These are phyloP conservation scores for Roridomyces roridus DNA, from an alignment of 768 basidiomycete species.

Conservation along the genomic window DNA sequence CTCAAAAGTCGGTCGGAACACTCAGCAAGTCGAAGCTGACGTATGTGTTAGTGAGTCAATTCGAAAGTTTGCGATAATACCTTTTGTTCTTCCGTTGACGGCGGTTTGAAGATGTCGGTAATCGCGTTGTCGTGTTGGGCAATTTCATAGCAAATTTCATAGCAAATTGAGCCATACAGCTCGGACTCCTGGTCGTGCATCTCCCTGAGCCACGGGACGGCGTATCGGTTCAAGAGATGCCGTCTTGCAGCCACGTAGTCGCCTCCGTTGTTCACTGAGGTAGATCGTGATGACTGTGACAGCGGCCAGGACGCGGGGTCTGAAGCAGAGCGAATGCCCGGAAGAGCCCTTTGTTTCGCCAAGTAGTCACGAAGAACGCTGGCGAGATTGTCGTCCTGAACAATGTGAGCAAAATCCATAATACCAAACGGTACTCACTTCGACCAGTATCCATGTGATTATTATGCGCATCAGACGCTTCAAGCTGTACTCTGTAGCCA, in stretches of 20 bases:
- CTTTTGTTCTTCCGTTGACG: slow-evolving; percentile 16
- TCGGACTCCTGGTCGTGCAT: slow-evolving; percentile 66
- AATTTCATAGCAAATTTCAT: slow-evolving; percentile 56
- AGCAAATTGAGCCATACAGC: slow-evolving; percentile 59
- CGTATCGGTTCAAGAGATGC: slow-evolving; percentile 60
- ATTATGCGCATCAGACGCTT: slow-evolving; percentile 64
- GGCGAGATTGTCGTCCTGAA: slow-evolving; percentile 70
- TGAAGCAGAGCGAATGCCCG: slow-evolving; percentile 61
- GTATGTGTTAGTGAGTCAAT: not conserved
- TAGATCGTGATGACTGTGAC: slow-evolving; percentile 40
- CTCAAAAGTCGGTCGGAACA: slow-evolving; percentile 53
- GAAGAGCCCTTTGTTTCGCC: slow-evolving; percentile 60
- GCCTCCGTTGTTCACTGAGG: slow-evolving; percentile 63
- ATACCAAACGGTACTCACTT: slow-evolving; percentile 48
- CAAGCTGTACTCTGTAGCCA: slow-evolving; percentile 75
- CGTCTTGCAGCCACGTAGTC: slow-evolving; percentile 72
- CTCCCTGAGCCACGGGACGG: slow-evolving; percentile 70
- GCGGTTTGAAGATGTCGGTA: slow-evolving; percentile 17
- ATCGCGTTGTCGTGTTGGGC: slow-evolving; percentile 37
- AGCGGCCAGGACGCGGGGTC: slow-evolving; percentile 65
- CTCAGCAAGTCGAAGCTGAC: slow-evolving; percentile 28
- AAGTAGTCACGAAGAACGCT: slow-evolving; percentile 72
- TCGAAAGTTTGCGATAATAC: slow-evolving; percentile 9
- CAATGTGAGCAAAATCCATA: slow-evolving; percentile 1
- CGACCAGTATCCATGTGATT: slow-evolving; percentile 74